phyloP scores from a whole-genome alignment of 2,329 filamentous ascomycete genomes.

The Pseudogymnoascus sp. region DNA sequence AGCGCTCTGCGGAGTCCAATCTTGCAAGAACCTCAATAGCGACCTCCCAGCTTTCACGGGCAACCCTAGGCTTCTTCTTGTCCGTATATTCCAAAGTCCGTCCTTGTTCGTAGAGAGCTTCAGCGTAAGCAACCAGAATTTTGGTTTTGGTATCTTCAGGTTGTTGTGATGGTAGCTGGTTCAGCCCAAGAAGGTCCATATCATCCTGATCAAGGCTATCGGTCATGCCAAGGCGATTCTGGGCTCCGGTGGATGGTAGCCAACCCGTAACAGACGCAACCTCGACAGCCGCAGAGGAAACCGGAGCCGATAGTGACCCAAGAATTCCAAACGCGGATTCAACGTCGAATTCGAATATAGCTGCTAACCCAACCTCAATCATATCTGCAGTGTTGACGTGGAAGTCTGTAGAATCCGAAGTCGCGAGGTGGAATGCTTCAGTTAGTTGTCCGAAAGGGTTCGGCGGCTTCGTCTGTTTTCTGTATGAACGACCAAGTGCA shows the following conservation, averaged over 20 bases:
- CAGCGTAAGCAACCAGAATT: constrained; percentile 68
- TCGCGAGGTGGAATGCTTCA: constrained; percentile 56
- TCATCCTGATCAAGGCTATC: constrained; percentile 74
- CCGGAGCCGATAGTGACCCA: constrained; percentile 68
- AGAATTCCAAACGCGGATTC: constrained; percentile 68
- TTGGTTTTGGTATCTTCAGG: constrained; percentile 67
- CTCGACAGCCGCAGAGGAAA: constrained; percentile 73
- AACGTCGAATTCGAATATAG: constrained; percentile 72
- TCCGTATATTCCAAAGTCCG: constrained; percentile 21
- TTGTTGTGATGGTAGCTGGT: constrained; percentile 43
- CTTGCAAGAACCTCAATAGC: constrained; percentile 75
- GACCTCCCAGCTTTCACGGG: constrained; percentile 77
- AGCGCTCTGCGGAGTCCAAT: constrained; percentile 63
- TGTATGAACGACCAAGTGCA: constrained; percentile 21
- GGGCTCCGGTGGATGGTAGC: constrained; percentile 55
- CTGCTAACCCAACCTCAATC: constrained; percentile 74
- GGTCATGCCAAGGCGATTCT: constrained; percentile 43
- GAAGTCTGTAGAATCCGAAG: constrained; percentile 61
- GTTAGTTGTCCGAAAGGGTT: constrained; percentile 45
- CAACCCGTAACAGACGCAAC: constrained; percentile 76
- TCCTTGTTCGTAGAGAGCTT: constrained; percentile 50
- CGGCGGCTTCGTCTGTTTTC: constrained; percentile 10
- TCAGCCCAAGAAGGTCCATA: constrained; percentile 68
- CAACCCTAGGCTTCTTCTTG: constrained; percentile 18
- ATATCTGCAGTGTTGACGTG: constrained; percentile 66